Base-by-base conservation (phyloP, 805 yeast species). In the Metschnikowia gruessii region DNA sequence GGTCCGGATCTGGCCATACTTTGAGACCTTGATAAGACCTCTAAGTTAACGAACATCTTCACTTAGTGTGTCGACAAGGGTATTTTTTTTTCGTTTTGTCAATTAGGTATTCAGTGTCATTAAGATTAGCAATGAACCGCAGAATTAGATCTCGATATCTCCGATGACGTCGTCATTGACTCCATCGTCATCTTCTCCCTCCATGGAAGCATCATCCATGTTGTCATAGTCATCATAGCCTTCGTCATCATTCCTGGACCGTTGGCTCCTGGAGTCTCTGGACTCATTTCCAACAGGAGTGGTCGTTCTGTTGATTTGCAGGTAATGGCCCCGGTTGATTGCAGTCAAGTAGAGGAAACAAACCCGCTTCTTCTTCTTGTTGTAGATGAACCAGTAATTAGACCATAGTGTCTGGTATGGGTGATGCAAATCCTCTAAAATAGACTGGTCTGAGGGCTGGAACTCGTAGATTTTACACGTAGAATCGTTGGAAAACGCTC, bases 281-380 rank as follows among this genome's bases (percentile, higher is more conserved):
- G 58, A 62, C 17, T 58, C 61, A 21, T 57, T 63, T 13, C 53
- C 63, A 28, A 49, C 61, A 5, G 50, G 48, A 15, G 53, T 44
- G 18, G 49, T 49, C 33, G 44, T 39, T 37, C 50, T 42, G 30
- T 49, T 49, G 28, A 45, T 38, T 21, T 45, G 55, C 34, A 69
- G 64, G 50, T 66, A 66, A 56, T 72, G 75, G 12, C 68, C 55
- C 39, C 68, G 67, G 46, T 72, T 72, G 45, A 72, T 65, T 1
- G 74, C 77, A 3, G 81, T 82, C 52, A 94, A 69, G 56, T 87
- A 87, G 15, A 94, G 63, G 63, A 85, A 92, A 1, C 95, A 89
- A 2, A 94, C 98, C 52, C 98, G 79, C 68, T 92, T 92, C 68
- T 86, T 80, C 60, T 87, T 85, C 67, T 89, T 92, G 69, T 90